Percentiles rank a stretch among this genome's conserved stretches.
phyloP scores from a whole-genome alignment of 345 rosid genomes.

The Microthlaspi erraticum region DNA sequence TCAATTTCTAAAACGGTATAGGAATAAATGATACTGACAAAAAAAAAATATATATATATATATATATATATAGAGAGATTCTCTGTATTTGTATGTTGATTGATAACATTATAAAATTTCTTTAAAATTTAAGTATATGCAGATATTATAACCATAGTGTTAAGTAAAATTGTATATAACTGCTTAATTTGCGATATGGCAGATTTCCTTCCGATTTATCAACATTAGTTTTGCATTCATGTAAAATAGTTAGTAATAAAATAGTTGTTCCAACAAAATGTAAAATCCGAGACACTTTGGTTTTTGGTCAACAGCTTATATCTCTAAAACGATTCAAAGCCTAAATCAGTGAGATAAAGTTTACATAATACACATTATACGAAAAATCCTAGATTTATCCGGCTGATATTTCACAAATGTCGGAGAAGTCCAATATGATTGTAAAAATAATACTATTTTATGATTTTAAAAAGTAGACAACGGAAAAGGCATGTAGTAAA shows the following conservation, averaged over 20 bases:
- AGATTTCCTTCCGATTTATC: background rate
- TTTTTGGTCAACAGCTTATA: no score
- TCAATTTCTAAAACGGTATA: no score
- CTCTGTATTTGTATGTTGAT: background rate
- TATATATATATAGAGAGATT: background rate
- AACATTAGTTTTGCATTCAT: background rate
- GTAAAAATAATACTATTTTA: background rate
- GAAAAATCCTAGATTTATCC: no score
- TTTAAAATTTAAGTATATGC: background rate
- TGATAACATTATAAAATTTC: background rate
- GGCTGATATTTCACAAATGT: no score
- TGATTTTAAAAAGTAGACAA: background rate
- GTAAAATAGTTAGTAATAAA: background rate
- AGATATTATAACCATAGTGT: background rate
- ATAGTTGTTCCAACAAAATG: background rate
- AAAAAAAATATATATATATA: no score
- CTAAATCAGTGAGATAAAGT: no score
- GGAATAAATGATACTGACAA: no score
- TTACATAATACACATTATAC: no score
- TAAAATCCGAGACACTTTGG: no score
- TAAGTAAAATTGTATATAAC: background rate
- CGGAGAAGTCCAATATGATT: no score
- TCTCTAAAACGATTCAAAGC: no score
- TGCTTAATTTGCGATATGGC: background rate
- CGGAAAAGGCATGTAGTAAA: constrained; percentile 4